Conservation (phyloP, 2,329 filamentous ascomycete species). For the Talaromyces rugulosus region DNA sequence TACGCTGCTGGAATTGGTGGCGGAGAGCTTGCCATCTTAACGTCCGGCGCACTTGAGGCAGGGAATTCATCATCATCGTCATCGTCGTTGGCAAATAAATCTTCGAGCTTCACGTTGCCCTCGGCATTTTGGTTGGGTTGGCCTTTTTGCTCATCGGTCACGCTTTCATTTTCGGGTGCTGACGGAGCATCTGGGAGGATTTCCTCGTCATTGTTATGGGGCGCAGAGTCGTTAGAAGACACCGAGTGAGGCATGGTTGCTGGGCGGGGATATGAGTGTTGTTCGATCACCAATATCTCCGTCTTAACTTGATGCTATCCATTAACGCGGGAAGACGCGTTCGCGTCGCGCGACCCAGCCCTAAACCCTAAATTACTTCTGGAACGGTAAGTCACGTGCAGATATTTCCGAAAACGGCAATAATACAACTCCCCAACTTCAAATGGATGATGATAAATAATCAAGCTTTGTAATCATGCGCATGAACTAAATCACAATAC, state of each 20-base stretch:
- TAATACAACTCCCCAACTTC: neutral
- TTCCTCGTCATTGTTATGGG: conserved; percentile 35
- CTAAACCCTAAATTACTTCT: conserved; percentile 10
- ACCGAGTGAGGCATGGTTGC: conserved; percentile 36
- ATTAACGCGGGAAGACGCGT: conserved; percentile 9
- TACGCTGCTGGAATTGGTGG: conserved; percentile 37
- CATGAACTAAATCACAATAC: neutral
- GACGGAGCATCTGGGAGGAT: conserved; percentile 39
- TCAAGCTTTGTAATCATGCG: neutral
- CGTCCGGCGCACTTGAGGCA: conserved; percentile 47
- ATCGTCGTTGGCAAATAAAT: conserved; percentile 58
- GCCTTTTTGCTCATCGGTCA: conserved; percentile 10
- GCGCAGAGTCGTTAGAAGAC: conserved; percentile 34
- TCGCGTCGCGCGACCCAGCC: conserved; percentile 7
- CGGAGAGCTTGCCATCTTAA: conserved; percentile 40
- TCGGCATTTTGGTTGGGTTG: conserved; percentile 15
- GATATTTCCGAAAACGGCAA: neutral
- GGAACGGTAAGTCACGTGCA: neutral
- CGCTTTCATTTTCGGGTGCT: conserved; percentile 10
- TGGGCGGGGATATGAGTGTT: neutral
- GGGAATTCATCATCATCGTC: conserved; percentile 51
- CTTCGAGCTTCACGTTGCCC: conserved; percentile 46
- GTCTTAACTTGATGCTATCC: neutral
- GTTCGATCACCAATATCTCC: neutral
- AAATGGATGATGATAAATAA: neutral